Evolutionary conservation across 768 basidiomycete species (phyloP).

Genomic region (Lyophyllum semitale): DNA sequence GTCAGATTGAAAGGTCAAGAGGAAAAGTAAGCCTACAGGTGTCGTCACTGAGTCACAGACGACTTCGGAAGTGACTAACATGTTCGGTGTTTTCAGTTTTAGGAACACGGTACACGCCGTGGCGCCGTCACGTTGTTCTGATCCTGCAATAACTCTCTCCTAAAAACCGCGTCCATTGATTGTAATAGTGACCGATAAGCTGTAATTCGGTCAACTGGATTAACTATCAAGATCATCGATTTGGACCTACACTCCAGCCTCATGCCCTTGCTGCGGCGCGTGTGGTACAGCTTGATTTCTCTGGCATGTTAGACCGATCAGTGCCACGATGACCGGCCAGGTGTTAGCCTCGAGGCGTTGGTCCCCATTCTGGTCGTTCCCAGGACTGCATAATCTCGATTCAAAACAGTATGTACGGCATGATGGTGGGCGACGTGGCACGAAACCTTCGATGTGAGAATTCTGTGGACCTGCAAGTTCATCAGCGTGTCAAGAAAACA

Average conservation of each 20-base stretch:
- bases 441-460: background rate
- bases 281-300: background rate
- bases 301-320: background rate
- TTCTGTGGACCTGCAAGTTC: background rate
- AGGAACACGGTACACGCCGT: background rate
- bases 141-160: no score
- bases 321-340: background rate
- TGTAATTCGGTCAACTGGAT: background rate
- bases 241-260: background rate
- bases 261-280: background rate
- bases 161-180: background rate
- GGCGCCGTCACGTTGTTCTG: no score
- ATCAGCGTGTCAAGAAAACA: background rate
- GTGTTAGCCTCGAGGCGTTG: background rate
- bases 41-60: background rate
- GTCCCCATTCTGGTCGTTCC: background rate
- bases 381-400: background rate
- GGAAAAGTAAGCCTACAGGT: background rate
- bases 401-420: background rate
- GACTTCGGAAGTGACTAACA: background rate
- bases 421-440: background rate
- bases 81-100: background rate
- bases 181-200: background rate
- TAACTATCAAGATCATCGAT: background rate
- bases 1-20: background rate